Conservation (phyloP, 495 filamentous ascomycete species). For the Neurospora discreta region DNA sequence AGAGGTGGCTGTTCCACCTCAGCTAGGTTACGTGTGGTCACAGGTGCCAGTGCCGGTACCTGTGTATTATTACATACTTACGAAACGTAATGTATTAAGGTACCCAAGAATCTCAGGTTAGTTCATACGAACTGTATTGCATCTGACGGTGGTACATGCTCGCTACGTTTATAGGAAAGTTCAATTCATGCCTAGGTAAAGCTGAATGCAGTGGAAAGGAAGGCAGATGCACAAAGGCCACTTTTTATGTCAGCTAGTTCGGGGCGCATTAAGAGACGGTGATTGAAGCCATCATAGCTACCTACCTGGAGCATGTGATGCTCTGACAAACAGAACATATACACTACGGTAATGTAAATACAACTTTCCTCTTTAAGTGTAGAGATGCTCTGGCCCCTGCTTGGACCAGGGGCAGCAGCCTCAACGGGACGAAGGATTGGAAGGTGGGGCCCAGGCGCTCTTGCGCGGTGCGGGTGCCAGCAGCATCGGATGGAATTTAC, state of each 20-base stretch:
- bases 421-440: neutral
- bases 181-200: neutral
- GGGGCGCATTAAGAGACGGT: neutral
- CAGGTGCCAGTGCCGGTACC: neutral
- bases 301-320: neutral
- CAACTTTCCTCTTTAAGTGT: neutral
- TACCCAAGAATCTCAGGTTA: neutral
- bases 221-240: neutral
- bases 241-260: neutral
- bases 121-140: neutral
- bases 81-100: neutral
- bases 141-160: neutral
- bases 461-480: neutral
- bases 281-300: neutral
- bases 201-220: neutral
- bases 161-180: neutral
- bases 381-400: neutral
- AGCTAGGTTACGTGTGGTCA: neutral
- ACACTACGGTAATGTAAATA: neutral
- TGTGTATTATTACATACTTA: neutral
- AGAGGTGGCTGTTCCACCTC: neutral
- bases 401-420: neutral
- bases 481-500: neutral
- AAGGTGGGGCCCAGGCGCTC: neutral
- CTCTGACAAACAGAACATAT: neutral